phyloP scores from a whole-genome alignment of 345 rosid genomes.

The Acer negundo region DNA sequence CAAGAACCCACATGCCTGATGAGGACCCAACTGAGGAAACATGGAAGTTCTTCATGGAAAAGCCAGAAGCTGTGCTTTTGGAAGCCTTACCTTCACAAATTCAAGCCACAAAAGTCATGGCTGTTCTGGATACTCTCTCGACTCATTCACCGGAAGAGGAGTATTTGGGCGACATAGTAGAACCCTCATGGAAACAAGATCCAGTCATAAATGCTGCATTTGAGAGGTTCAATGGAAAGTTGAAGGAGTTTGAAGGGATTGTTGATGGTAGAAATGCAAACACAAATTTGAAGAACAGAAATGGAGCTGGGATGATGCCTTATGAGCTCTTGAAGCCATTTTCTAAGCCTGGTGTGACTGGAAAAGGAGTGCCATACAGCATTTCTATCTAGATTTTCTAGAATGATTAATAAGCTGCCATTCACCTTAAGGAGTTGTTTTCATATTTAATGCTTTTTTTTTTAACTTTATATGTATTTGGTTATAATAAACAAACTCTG shows the following conservation, averaged over 20 bases:
- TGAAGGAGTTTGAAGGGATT: slow-evolving; percentile 36
- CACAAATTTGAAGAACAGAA: slow-evolving; percentile 31
- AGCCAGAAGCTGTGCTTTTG: slow-evolving; percentile 38
- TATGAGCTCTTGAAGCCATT: slow-evolving; percentile 46
- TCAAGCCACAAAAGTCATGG: slow-evolving; percentile 50
- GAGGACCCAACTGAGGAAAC: slow-evolving; percentile 43
- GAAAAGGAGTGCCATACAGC: slow-evolving; percentile 42
- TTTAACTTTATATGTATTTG: too few species aligned
- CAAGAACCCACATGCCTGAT: slow-evolving; percentile 41
- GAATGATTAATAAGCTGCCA: too few species aligned
- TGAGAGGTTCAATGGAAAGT: slow-evolving; percentile 32
- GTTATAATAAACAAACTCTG: too few species aligned
- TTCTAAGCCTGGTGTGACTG: slow-evolving; percentile 44
- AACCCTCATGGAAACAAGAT: slow-evolving; percentile 35
- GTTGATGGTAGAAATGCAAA: slow-evolving; percentile 43
- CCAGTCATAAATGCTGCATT: slow-evolving; percentile 30
- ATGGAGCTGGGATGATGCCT: slow-evolving; percentile 42
- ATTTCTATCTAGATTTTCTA: slow-evolving; percentile 5
- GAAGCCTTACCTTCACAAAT: slow-evolving; percentile 43
- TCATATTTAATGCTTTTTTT: too few species aligned
- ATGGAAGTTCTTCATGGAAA: slow-evolving; percentile 31
- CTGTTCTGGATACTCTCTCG: slow-evolving; percentile 39
- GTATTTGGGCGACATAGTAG: slow-evolving; percentile 36
- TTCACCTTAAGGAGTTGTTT: too few species aligned
- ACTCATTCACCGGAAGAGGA: slow-evolving; percentile 53